These are phyloP conservation scores for Rhypophila decipiens DNA, from an alignment of 495 filamentous ascomycete genomes.

Conservation along the genomic window DNA sequence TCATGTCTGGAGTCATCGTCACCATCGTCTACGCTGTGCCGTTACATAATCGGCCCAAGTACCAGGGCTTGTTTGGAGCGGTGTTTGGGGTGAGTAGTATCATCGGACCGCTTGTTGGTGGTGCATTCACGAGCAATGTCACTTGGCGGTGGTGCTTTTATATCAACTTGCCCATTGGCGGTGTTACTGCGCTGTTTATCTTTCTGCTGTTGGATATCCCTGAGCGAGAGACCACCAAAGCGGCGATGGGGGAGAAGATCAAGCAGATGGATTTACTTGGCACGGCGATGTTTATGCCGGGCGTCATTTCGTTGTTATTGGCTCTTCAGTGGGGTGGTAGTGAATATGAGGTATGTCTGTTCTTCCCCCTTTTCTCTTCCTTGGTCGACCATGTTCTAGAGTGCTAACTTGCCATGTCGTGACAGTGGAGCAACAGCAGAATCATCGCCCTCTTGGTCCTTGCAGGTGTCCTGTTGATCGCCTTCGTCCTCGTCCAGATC, in stretches of 20 bases:
- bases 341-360: slow-evolving; percentile 44
- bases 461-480: slow-evolving; percentile 32
- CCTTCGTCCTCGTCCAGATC: slow-evolving; percentile 48
- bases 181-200: slow-evolving; percentile 51
- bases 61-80: slow-evolving; percentile 34
- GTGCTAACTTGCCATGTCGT: not conserved
- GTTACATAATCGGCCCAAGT: slow-evolving; percentile 40
- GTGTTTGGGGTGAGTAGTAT: slow-evolving; percentile 62
- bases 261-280: slow-evolving; percentile 59
- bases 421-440: slow-evolving; percentile 43
- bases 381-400: no score
- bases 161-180: slow-evolving; percentile 66
- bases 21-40: slow-evolving; percentile 42
- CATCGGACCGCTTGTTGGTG: slow-evolving; percentile 57
- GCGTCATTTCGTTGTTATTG: slow-evolving; percentile 61
- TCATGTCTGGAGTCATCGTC: slow-evolving; percentile 26
- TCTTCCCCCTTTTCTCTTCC: not conserved
- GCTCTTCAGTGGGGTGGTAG: slow-evolving; percentile 77
- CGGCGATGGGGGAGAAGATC: slow-evolving; percentile 38
- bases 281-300: slow-evolving; percentile 56
- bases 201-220: slow-evolving; percentile 49
- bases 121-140: slow-evolving; percentile 47
- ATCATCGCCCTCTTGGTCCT: slow-evolving; percentile 40
- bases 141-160: slow-evolving; percentile 78
- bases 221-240: slow-evolving; percentile 31